Conservation (phyloP, 2,329 filamentous ascomycete species). For the Aureobasidium zeae region DNA sequence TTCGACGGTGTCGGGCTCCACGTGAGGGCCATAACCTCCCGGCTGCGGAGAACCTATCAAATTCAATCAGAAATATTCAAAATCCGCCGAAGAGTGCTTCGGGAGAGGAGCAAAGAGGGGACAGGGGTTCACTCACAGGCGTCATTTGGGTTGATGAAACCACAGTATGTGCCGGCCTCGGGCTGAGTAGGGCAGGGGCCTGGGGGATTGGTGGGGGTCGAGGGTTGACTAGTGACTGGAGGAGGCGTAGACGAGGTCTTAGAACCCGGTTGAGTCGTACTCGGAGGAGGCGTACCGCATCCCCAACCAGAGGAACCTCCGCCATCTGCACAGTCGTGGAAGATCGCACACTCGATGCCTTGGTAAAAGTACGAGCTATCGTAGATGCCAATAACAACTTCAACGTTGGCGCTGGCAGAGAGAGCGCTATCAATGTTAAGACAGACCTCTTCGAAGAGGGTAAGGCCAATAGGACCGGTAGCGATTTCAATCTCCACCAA, state of each 20-base stretch:
- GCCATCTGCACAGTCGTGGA: constrained; percentile 11
- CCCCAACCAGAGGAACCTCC: constrained; percentile 2
- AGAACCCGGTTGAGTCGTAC: constrained; percentile 11
- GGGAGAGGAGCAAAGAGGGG: no score
- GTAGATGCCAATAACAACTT: constrained; percentile 6
- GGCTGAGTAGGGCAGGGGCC: constrained; percentile 25
- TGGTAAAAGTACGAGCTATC: constrained; percentile 11
- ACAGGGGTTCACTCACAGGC: no score
- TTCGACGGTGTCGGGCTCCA: constrained; percentile 20
- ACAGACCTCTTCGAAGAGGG: constrained; percentile 15
- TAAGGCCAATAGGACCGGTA: constrained; percentile 18
- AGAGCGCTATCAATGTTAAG: constrained; percentile 19
- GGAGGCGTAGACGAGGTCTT: constrained; percentile 9
- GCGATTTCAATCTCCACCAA: constrained; percentile 19
- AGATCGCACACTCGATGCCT: constrained; percentile 12
- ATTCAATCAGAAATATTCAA: no score
- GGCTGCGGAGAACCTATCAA: no score
- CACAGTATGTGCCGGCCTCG: constrained; percentile 29
- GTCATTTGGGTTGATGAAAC: constrained; percentile 32
- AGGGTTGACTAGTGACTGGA: constrained; percentile 4
- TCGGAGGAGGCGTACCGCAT: constrained; percentile 3
- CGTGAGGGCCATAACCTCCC: constrained; percentile 28
- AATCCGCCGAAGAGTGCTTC: no score
- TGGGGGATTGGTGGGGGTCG: constrained; percentile 20
- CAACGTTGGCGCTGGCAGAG: constrained; percentile 17